Conservation (phyloP, 306 rosid species). For the Medicago arabica region DNA sequence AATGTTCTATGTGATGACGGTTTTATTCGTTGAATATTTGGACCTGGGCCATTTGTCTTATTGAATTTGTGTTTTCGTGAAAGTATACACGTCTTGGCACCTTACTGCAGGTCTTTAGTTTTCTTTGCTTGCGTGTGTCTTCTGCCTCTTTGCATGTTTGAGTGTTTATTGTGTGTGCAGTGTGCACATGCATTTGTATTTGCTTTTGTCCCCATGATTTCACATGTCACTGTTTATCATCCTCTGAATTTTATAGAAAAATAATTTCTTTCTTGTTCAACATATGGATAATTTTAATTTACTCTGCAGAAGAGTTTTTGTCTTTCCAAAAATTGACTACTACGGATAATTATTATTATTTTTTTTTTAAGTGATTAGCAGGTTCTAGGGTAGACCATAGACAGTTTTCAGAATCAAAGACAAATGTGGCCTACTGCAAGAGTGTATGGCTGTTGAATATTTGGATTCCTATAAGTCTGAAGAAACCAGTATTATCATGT, state of each 20-base stretch:
- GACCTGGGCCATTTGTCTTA: conserved; percentile 18
- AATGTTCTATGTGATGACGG: conserved; percentile 28
- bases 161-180: not conserved
- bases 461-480: conserved; percentile 25
- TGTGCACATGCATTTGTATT: not conserved
- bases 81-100: conserved; percentile 25
- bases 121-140: conserved; percentile 26
- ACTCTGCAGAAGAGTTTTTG: conserved; percentile 7
- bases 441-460: not conserved
- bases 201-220: conserved; percentile 31
- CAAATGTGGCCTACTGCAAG: not conserved
- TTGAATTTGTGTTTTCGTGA: conserved; percentile 24
- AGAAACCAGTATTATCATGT: conserved; percentile 15
- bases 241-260: conserved; percentile 30
- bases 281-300: not conserved
- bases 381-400: not conserved
- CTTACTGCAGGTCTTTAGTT: conserved; percentile 19
- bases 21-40: conserved; percentile 35
- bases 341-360: conserved; percentile 8
- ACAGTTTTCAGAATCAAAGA: conserved; percentile 21
- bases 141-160: conserved; percentile 30
- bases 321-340: conserved; percentile 25
- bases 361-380: not conserved
- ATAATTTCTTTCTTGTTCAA: conserved; percentile 31
- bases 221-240: conserved; percentile 8